Evolutionary conservation across 306 rosid species (phyloP), one percentile per base, ranked within the genome.

Genomic region (Acmispon strigosus): DNA sequence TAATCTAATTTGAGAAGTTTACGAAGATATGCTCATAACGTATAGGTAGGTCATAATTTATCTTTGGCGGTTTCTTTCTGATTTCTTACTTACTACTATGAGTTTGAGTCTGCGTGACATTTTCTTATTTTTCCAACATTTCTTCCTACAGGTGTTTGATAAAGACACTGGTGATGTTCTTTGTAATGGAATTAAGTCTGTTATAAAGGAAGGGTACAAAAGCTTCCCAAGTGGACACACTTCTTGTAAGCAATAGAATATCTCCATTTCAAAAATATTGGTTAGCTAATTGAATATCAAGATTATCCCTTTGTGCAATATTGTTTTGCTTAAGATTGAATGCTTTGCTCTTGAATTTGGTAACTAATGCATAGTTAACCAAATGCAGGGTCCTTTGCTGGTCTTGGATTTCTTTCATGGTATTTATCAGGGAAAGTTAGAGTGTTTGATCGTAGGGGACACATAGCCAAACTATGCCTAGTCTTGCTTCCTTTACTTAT

Each of bases 171-270:
- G 73, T 41, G 74, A 79, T 73, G 83, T 79, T 69, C 0, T 79
- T 18, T 85, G 89, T 55, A 29, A 6, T 8, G 89, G 89, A 42
- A 54, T 66, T 11, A 36, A 29, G 13, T 15, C 10, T 0, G 29
- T 69, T 24, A 73, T 85, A 76, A 85, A 65, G 74, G 89, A 85
- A 85, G 86, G 89, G 34, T 76, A 82, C 56, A 85, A 85, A 73
- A 85, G 89, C 44, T 85, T 85, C 76, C 89, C 89, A 13, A 85
- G 86, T 27, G 89, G 89, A 0, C 89, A 82, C 73, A 73, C 89
- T 79, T 85, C 89, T 45, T 67, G 89, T 85, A 73, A 70, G 83
- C 44, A 20, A 36, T 44, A 51, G 14, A 48, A 49, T 60, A 53
- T 44, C 16, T 44, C 16, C 27, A 49, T 62, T 39, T 62, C 8